Conservation (phyloP, 202 grass and related monocot genomes). For the Panicum virgatum region DNA sequence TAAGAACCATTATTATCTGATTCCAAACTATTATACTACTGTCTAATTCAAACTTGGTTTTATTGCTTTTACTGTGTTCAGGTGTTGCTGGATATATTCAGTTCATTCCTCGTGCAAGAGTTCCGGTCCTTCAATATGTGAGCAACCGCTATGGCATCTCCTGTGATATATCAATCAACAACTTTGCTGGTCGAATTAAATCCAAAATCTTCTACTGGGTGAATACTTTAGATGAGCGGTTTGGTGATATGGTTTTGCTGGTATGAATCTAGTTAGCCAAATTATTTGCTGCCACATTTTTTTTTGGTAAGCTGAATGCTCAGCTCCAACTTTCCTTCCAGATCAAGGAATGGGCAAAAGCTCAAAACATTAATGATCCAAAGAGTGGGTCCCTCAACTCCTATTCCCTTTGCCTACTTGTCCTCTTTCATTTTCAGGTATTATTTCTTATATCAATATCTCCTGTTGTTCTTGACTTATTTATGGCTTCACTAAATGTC, state of each 20-base stretch:
- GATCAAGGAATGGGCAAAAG: constrained; percentile 99
- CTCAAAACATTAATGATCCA: constrained; percentile 89
- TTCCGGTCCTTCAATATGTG: constrained; percentile 79
- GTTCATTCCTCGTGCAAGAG: constrained; percentile 86
- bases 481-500: constrained; percentile 13
- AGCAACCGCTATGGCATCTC: constrained; percentile 70
- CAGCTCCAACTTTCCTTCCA: constrained; percentile 46
- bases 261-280: constrained; percentile 42
- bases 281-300: constrained; percentile 7
- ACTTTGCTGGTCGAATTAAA: constrained; percentile 74
- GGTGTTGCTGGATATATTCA: constrained; percentile 56
- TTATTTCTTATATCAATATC: constrained; percentile 28
- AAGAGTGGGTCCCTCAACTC: constrained; percentile 87
- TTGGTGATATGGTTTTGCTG: constrained; percentile 92
- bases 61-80: constrained; percentile 46
- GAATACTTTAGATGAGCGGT: constrained; percentile 74
- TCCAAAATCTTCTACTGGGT: constrained; percentile 82
- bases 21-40: not conserved
- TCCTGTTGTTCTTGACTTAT: not conserved
- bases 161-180: constrained; percentile 87
- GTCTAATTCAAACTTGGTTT: constrained; percentile 14
- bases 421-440: constrained; percentile 98
- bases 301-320: constrained; percentile 32
- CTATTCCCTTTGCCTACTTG: constrained; percentile 87
- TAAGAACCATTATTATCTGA: not conserved